Evolutionary conservation across 441 rosid genomes (phyloP), one percentile per base, ranked within the genome.

Genomic region (Syzygium malaccense): DNA sequence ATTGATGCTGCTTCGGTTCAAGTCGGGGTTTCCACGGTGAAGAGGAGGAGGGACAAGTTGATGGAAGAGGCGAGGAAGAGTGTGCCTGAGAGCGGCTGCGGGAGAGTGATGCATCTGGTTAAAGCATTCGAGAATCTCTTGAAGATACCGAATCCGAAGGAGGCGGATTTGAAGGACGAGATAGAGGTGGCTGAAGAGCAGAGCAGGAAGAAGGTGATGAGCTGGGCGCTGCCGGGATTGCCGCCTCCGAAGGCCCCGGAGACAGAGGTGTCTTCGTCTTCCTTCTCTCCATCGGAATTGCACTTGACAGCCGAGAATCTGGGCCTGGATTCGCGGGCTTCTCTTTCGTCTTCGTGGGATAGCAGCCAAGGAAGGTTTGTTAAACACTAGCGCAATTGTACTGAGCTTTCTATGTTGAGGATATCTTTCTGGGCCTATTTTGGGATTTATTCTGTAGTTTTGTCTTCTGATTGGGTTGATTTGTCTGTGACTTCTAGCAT

Each of bases 61-160:
- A 93, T 96, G 87, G 98, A 95, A 90, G 95, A 92, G 55, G 94
- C 94, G 37, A 91, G 98, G 91, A 93, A 90, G 4, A 96, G 96
- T 85, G 93, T 91, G 86, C 96, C 98, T 71, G 94, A 95, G 55
- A 51, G 58, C 2, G 89, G 89, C 30, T 91, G 87, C 41, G 98
- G 99, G 55, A 95, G 91, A 87, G 99, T 98, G 87, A 91, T 90
- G 97, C 95, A 97, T 90, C 91, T 98, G 92, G 98, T 98, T 18
- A 90, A 95, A 91, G 98, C 98, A 2, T 97, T 98, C 88, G 99
- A 98, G 94, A 90, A 88, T 89, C 93, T 96, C 58, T 87, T 89
- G 55, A 89, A 95, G 2, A 89, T 96, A 71, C 94, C 95, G 13
- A 87, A 85, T 53, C 87, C 94, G 2, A 91, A 93, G 88, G 93